These are phyloP conservation scores for Hyphochytrium catenoides DNA, from an alignment of 352 stramenopile species.

Conservation along the genomic window DNA sequence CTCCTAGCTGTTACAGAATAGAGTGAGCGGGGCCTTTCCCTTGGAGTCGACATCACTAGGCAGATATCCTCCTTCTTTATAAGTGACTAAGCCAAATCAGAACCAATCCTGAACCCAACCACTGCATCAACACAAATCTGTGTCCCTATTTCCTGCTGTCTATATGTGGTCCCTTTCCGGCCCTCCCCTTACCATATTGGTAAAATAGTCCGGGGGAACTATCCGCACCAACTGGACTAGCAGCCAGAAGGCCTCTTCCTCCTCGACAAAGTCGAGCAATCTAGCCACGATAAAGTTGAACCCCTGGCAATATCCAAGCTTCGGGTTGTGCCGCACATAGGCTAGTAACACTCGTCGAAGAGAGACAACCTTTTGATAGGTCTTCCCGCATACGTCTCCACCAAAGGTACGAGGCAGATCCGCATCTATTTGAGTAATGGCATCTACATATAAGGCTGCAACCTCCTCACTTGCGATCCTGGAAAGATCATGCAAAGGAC, in stretches of 20 bases:
- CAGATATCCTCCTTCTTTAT: no score
- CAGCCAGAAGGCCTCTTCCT: slow-evolving; percentile 50
- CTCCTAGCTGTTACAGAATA: slow-evolving; percentile 36
- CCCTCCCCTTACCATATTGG: slow-evolving; percentile 57
- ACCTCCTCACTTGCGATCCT: not conserved
- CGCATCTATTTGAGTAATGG: slow-evolving; percentile 50
- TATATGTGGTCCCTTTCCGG: no score
- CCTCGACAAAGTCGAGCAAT: slow-evolving; percentile 27
- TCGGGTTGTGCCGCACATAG: slow-evolving; percentile 49
- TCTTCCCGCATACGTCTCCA: slow-evolving; percentile 32
- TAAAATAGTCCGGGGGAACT: slow-evolving; percentile 61
- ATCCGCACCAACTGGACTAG: slow-evolving; percentile 43
- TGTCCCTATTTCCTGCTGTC: no score
- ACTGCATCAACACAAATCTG: no score
- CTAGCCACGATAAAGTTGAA: slow-evolving; percentile 61
- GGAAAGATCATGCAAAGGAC: not conserved
- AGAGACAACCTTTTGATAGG: slow-evolving; percentile 28
- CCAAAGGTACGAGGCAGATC: slow-evolving; percentile 47
- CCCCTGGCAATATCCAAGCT: slow-evolving; percentile 56
- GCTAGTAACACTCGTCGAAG: slow-evolving; percentile 53
- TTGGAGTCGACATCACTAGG: no score
- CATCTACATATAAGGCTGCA: slow-evolving; percentile 25
- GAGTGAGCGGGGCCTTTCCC: no score
- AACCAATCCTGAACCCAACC: no score
- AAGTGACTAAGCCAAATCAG: no score